Base-by-base conservation (phyloP, 2,329 filamentous ascomycete genomes). In the Clonostachys byssicola region DNA sequence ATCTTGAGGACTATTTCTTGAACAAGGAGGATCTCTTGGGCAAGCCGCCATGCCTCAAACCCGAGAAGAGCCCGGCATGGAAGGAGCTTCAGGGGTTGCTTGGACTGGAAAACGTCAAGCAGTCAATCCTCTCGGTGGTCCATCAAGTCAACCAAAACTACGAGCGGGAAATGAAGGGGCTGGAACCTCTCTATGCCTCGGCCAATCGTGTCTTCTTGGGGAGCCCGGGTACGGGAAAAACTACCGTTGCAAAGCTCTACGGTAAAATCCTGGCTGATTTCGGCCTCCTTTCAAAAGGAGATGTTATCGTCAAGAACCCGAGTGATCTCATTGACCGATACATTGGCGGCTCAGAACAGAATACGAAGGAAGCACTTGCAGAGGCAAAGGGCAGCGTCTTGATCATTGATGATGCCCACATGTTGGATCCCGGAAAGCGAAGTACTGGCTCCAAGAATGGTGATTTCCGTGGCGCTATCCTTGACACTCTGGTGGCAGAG, bases 351-450 rank as follows among this genome's bases (percentile, higher is more conserved):
- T 83, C 81, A 0, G 82, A 86, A 59, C 62, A 62, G 1, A 78
- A 75, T 10, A 85, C 82, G 0, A 83, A 78, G 54, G 72, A 60
- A 0, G 82, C 84, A 16, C 65, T 86, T 0, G 71, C 70, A 3
- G 63, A 72, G 0, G 77, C 79, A 0, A 43, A 72, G 1, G 82
- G 83, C 1, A 85, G 84, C 52, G 79, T 85, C 5, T 65, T 86
- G 0, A 72, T 85, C 40, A 83, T 86, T 7, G 82, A 86, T 51
- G 82, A 86, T 55, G 81, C 81, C 1, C 84, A 86, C 51, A 76
- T 47, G 44, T 43, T 51, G 6, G 44, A 51, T 34, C 49, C 49
- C 2, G 47, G 45, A 9, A 33, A 44, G 75, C 33, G 18, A 17
- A 30, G 23, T 2, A 40, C 35, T 3, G 57, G 54, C 20, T 52